Evolutionary conservation across 2,329 filamentous ascomycete genomes (phyloP), one percentile per base, ranked within the genome.

Genomic region (Stachybotrys echinatus): DNA sequence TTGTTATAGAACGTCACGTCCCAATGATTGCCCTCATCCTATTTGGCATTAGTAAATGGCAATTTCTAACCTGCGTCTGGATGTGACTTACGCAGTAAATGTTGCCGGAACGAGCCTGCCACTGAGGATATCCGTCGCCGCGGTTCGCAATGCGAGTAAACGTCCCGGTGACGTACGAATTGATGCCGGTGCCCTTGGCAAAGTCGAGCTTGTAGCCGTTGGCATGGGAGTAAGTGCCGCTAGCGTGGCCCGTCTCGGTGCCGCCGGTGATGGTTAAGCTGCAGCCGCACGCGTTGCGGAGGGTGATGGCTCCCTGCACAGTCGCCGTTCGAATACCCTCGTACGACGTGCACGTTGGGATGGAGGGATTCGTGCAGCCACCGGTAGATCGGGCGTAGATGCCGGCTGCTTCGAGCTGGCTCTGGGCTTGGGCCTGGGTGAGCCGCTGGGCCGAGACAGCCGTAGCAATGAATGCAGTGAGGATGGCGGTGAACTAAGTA

Each of bases 131-230:
- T 1, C 55, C 53, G 8, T 58, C 52, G 3, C 54, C 47, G 3
- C 59, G 51, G 47, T 58, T 46, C 5, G 48, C 54, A 46, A 61
- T 61, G 17, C 50, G 39, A 1, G 51, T 55, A 31, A 61, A 60
- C 6, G 53, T 56, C 39, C 52, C 53, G 22, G 50, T 59, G 38
- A 59, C 48, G 42, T 59, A 61, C 4, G 27, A 39, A 48, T 57
- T 52, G 12, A 61, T 43, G 20, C 48, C 51, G 19, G 49, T n/a
- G 12, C 48, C 48, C 54, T 55, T 56, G n/a, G 45, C 18, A 27
- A 61, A 58, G 49, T 60, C 58, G 17, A 61, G 45, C 55, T 60
- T 60, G 53, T 59, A 60, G 8, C 59, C 59, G 43, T 57, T 58
- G 18, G 40, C 49, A 48, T 59, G 58, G 4, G 51, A 55, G 50